Evolutionary conservation across 352 stramenopile species (phyloP).

Genomic region (Globisporangium spiculum): DNA sequence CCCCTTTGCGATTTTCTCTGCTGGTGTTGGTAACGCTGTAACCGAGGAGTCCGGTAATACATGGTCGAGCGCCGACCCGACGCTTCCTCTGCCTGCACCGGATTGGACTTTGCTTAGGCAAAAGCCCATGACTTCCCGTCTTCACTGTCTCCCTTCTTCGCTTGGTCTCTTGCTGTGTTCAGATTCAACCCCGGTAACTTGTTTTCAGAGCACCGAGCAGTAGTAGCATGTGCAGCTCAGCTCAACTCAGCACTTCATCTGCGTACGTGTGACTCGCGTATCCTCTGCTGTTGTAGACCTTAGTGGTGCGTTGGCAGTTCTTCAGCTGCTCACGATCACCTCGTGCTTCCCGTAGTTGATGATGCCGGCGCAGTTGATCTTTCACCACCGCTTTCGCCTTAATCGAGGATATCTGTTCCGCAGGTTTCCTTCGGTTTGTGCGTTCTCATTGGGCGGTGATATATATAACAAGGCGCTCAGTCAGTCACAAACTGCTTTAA

Average conservation of each 20-base stretch:
- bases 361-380: not conserved
- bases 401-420: not conserved
- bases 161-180: not conserved
- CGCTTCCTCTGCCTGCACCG: not conserved
- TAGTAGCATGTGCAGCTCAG: not conserved
- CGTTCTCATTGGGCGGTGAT: not conserved
- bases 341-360: too few relatives aligned
- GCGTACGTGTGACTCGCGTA: too few relatives aligned
- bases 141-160: not conserved
- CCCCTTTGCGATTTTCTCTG: not conserved
- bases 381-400: not conserved
- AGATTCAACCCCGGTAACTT: not conserved
- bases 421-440: not conserved
- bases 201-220: not conserved
- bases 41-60: not conserved
- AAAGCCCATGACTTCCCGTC: slow-evolving; percentile 7
- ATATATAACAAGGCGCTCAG: not conserved
- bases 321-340: not conserved
- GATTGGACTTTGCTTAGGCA: slow-evolving; percentile 17
- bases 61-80: not conserved
- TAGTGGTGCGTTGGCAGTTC: not conserved
- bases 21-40: not conserved
- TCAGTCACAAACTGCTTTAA: not conserved
- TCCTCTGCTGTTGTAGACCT: not conserved
- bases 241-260: not conserved